phyloP scores from a whole-genome alignment of 306 rosid species.

The Nissolia schottii region DNA sequence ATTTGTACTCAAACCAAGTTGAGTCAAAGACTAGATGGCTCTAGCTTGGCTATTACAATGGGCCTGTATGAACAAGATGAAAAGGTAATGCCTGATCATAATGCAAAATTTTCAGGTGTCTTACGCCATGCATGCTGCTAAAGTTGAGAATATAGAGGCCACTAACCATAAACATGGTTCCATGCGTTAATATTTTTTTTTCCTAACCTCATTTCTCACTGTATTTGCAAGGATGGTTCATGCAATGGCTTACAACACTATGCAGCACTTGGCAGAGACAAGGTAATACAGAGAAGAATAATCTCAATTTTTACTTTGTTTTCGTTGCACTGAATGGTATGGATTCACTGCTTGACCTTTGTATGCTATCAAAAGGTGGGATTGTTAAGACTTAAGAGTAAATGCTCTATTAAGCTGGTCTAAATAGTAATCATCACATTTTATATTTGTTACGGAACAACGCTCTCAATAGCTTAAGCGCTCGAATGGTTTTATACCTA shows the following conservation, averaged over 20 bases:
- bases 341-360: not conserved
- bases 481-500: not conserved
- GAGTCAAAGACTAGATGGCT: not conserved
- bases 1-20: not conserved
- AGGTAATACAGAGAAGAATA: slow-evolving; percentile 40
- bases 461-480: not conserved
- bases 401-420: not conserved
- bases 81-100: not conserved
- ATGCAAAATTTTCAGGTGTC: not conserved
- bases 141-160: slow-evolving; percentile 18
- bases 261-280: slow-evolving; percentile 99
- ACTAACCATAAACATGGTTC: not conserved
- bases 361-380: not conserved
- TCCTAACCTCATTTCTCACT: slow-evolving; percentile 5
- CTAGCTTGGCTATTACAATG: not conserved
- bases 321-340: not conserved
- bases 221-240: slow-evolving; percentile 84
- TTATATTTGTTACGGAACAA: not conserved
- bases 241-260: slow-evolving; percentile 99
- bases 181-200: slow-evolving; percentile 5
- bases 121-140: slow-evolving; percentile 1
- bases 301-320: not conserved
- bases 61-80: not conserved
- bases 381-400: not conserved
- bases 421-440: not conserved